phyloP scores from a whole-genome alignment of 352 stramenopile genomes.

The Phytophthora hibernalis region DNA sequence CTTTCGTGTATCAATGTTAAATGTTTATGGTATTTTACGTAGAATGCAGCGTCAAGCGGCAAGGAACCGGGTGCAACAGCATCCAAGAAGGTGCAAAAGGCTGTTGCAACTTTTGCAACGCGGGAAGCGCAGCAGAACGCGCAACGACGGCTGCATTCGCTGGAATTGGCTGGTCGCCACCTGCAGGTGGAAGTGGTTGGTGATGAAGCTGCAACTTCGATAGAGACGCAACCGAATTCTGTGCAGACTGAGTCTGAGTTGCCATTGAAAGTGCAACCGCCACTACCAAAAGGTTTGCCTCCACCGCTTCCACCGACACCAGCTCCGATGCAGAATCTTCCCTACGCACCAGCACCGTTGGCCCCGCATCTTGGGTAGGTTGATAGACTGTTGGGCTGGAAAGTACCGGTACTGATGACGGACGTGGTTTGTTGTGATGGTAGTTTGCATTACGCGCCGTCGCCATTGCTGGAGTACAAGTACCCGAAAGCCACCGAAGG shows the following conservation, averaged over 20 bases:
- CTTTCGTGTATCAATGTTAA: constrained; percentile 17
- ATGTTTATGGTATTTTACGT: constrained; percentile 9
- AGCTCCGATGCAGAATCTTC: constrained; percentile 15
- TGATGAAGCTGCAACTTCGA: constrained; percentile 16
- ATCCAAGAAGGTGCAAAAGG: constrained; percentile 40
- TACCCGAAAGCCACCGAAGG: constrained; percentile 81
- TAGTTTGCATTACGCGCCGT: constrained; percentile 88
- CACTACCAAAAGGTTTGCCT: constrained; percentile 41
- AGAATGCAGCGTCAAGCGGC: constrained; percentile 37
- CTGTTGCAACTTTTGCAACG: constrained; percentile 55
- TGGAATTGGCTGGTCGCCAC: constrained; percentile 65
- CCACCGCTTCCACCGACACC: constrained; percentile 36
- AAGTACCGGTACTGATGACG: too few relatives aligned
- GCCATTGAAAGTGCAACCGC: constrained; percentile 23
- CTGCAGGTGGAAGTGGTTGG: constrained; percentile 46
- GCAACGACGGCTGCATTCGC: constrained; percentile 44
- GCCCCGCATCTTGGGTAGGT: constrained; percentile 80
- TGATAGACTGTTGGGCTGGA: not conserved
- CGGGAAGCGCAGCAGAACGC: constrained; percentile 44
- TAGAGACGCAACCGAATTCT: constrained; percentile 14
- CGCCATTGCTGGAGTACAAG: constrained; percentile 87
- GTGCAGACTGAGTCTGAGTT: not conserved
- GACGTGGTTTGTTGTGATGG: not conserved
- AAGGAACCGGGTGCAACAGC: constrained; percentile 37
- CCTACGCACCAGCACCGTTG: constrained; percentile 52